Evolutionary conservation across 176 grass and related monocot species (phyloP), one percentile per base, ranked within the genome.

Genomic region (Carex parvula): DNA sequence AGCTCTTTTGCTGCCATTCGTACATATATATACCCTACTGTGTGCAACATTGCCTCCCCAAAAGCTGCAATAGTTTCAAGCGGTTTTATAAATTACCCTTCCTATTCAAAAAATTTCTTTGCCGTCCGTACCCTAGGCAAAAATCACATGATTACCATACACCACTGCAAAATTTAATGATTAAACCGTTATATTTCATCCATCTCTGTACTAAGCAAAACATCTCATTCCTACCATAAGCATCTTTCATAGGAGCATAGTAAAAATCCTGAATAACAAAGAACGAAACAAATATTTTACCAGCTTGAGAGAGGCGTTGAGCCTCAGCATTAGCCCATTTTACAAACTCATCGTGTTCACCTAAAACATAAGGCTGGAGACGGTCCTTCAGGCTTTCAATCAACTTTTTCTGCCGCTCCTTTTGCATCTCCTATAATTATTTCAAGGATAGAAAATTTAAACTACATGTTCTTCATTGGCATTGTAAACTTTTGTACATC

Each of bases 21-120:
- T 79, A 90, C 84, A 90, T 98, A 98, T 71, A 98, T 95, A 71
- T 98, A 98, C 41, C 95, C 95, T 84, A 95, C 89, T 75, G 92
- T 98, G 75, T 98, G 89, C 60, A 95, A 88, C 95, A 98, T 95
- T 76, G 92, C 95, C 86, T 98, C 95, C 52, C 95, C 92, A 77
- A 98, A 98, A 91, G 92, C 95, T 98, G 89, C 77, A 87, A 85
- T 65, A 75, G 5, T 39, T 44, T 64, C 60, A 83, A 83, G 60
- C 39, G 14, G 8, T 64, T 50, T 50, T 67, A 83, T 41, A 52
- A 7, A 67, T 64, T 52, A 83, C 20, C 58, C 79, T 41, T 81
- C 32, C 13, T 64, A 20, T 64, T 66, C 44, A 24, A 44, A 58
- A 82, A 18, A 30, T 22, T 57, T 54, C 50, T 14, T 26, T 42